A percentile compares a stretch with the other conserved stretches of the same genome.
Evolutionary conservation across 352 stramenopile species (phyloP).

Genomic region (Pythium insidiosum): DNA sequence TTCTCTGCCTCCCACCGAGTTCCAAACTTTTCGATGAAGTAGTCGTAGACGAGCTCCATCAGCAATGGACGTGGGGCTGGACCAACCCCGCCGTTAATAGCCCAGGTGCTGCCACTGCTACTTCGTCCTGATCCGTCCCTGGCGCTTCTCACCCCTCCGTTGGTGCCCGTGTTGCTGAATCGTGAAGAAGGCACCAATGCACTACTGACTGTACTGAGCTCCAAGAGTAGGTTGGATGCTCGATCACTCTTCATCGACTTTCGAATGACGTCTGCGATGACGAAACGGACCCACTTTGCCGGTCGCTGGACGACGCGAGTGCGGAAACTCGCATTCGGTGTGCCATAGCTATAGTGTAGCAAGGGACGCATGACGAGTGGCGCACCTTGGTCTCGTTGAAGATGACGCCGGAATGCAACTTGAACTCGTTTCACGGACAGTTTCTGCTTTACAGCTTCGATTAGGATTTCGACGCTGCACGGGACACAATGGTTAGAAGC

Average conservation of each 20-base stretch:
- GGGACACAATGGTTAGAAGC: neutral
- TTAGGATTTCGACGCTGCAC: conserved; percentile 41
- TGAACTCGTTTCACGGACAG: conserved; percentile 65
- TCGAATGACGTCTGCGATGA: conserved; percentile 54
- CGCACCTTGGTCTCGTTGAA: conserved; percentile 51
- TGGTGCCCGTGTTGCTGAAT: neutral
- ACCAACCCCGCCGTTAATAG: conserved; percentile 53
- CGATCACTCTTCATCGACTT: conserved; percentile 25
- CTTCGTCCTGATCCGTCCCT: neutral
- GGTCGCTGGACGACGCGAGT: conserved; percentile 31
- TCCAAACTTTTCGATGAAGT: conserved; percentile 59
- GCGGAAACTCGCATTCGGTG: conserved; percentile 14
- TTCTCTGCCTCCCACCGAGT: conserved; percentile 71
- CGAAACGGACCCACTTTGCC: conserved; percentile 42
- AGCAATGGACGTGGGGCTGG: conserved; percentile 45
- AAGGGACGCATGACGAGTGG: conserved; percentile 69
- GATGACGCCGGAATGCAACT: conserved; percentile 49
- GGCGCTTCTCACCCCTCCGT: neutral
- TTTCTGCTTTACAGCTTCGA: conserved; percentile 67
- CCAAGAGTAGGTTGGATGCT: conserved; percentile 20
- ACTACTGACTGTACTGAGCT: conserved; percentile 43
- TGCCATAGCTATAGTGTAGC: conserved; percentile 59
- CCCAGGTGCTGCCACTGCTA: neutral
- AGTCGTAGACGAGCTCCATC: conserved; percentile 73
- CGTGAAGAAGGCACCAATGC: conserved; percentile 1